phyloP scores from a whole-genome alignment of 2,329 filamentous ascomycete species.

The Gnomoniopsis smithogilvyi region DNA sequence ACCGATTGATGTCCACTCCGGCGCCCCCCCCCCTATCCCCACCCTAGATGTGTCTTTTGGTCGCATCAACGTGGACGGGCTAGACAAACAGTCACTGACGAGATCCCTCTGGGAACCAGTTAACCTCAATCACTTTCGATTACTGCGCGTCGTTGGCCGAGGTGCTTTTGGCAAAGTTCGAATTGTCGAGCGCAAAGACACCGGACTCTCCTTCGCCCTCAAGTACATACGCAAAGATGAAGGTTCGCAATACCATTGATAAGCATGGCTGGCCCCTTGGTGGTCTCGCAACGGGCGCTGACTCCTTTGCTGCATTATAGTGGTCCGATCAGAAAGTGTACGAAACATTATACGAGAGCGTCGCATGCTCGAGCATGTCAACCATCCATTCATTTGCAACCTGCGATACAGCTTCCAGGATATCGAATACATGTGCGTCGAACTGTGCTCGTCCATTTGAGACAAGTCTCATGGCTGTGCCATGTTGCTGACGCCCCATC shows the following conservation, averaged over 20 bases:
- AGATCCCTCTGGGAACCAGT: conserved; percentile 51
- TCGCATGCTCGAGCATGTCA: conserved; percentile 96
- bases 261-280: background rate
- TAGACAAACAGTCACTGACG: conserved; percentile 6
- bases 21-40: background rate
- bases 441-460: conserved; percentile 19
- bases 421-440: conserved; percentile 89
- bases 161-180: conserved; percentile 98
- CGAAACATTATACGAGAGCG: conserved; percentile 97
- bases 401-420: conserved; percentile 98
- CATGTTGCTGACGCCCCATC: conserved; percentile 17
- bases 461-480: conserved; percentile 2
- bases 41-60: background rate
- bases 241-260: conserved; percentile 50
- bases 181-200: conserved; percentile 97
- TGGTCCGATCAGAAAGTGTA: conserved; percentile 95
- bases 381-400: conserved; percentile 97
- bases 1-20: conserved; percentile 31
- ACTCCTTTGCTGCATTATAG: conserved; percentile 42
- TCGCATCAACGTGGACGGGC: conserved; percentile 19
- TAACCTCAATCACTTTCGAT: conserved; percentile 94
- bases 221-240: conserved; percentile 99
- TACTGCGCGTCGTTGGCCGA: conserved; percentile 92
- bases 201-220: conserved; percentile 85
- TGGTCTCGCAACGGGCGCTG: background rate